A percentile compares a stretch with the other conserved stretches of the same genome.
phyloP scores from a whole-genome alignment of 225 moss, liverwort and hornwort species.

The Bryum argenteum region DNA sequence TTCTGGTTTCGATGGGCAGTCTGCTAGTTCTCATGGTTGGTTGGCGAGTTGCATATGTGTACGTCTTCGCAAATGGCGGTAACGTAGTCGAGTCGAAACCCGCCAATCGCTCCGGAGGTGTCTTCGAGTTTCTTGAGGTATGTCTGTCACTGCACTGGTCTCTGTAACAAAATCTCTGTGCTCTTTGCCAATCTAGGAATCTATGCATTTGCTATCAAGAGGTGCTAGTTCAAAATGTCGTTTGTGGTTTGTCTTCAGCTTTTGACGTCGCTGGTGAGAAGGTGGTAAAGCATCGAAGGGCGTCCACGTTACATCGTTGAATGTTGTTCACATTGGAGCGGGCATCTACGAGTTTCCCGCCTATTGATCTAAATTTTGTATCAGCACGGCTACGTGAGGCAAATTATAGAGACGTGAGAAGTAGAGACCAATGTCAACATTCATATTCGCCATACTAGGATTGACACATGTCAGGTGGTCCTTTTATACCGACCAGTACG shows the following conservation, averaged over 20 bases:
- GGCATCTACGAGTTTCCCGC: constrained; percentile 8
- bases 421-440: neutral
- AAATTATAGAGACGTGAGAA: constrained; percentile 7
- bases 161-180: constrained; percentile 12
- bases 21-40: constrained; percentile 87
- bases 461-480: neutral
- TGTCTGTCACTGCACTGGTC: neutral
- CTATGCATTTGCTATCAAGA: neutral
- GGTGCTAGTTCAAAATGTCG: neutral
- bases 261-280: constrained; percentile 81
- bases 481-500: neutral
- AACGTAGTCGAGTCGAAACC: constrained; percentile 46
- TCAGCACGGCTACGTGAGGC: neutral
- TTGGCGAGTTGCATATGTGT: constrained; percentile 82
- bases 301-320: constrained; percentile 10
- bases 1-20: constrained; percentile 84
- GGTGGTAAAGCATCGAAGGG: constrained; percentile 56
- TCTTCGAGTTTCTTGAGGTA: constrained; percentile 89
- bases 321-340: constrained; percentile 25
- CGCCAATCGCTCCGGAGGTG: constrained; percentile 70
- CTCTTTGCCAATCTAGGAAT: constrained; percentile 1
- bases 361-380: constrained; percentile 12
- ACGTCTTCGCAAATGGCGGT: constrained; percentile 66
- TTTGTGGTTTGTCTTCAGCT: constrained; percentile 55
- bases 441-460: neutral